Evolutionary conservation across 108 stramenopile genomes (phyloP), one percentile per base, ranked within the genome.

Genomic region (Fragilariopsis cylindrus): DNA sequence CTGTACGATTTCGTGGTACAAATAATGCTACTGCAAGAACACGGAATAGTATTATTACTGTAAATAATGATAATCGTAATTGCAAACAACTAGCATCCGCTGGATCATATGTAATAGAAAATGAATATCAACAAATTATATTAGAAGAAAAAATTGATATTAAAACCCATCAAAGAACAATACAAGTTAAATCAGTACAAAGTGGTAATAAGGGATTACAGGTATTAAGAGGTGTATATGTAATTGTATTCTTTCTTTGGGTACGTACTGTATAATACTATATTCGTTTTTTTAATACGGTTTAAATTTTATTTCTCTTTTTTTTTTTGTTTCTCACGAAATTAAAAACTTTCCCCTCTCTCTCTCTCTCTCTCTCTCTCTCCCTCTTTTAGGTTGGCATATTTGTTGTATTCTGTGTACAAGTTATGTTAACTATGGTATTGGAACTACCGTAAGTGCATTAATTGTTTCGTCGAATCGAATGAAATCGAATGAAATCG

Each of bases 351-450:
- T 21, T 21, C 1, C 21, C 1, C 21, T 1, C 1, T 21, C 21
- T 21, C 30, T 30, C 0, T 30, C 30, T 2, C 30, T 1, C 21
- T 21, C 19, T 30, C 30, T 30, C 30, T 30, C 30, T 30, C 30
- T 30, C 2, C 1, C 2, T 83, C 57, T 74, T 91, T 30, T 85
- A 85, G 48, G 65, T 82, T 15, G 90, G 87, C 5, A 85, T 91
- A 45, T 69, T 84, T 21, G 87, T 88, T 69, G 86, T 91, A 52
- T 88, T 91, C 46, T 87, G 87, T 55, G 74, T 87, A 53, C 84
- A 91, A 65, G 60, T 91, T 8, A 50, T 91, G 2, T 66, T 91
- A 7, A 84, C 87, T 65, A 62, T 88, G 43, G 74, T 85, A 12
- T 68, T 91, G 16, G 86, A 84, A 56, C 8, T 56, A n/a, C 55